phyloP scores from a whole-genome alignment of 805 yeast species.

The Komagataella populi region DNA sequence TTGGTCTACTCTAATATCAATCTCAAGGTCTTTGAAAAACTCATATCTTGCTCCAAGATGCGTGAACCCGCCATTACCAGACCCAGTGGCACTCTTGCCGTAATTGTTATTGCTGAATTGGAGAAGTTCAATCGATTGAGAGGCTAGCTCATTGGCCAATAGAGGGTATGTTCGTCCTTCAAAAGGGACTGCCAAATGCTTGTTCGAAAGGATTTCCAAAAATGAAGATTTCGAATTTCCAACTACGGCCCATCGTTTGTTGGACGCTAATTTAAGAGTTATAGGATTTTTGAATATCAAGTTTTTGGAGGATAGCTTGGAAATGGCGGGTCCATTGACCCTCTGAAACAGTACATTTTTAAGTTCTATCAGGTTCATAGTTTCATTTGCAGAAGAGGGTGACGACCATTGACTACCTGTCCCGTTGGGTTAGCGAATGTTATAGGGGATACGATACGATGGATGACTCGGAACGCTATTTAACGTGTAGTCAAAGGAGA shows the following conservation, averaged over 20 bases:
- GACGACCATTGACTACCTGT: not conserved
- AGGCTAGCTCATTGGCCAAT: conserved; percentile 23
- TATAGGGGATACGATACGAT: too few relatives aligned
- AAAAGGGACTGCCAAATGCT: conserved; percentile 37
- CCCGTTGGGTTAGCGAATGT: not conserved
- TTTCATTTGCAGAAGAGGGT: not conserved
- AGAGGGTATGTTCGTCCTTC: conserved; percentile 42
- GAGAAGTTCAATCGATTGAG: conserved; percentile 27
- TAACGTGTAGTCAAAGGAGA: too few relatives aligned
- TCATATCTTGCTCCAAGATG: conserved; percentile 88
- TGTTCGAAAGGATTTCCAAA: conserved; percentile 38
- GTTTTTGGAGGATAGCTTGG: not conserved
- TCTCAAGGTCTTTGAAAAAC: conserved; percentile 60
- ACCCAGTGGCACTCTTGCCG: conserved; percentile 16
- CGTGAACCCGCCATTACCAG: conserved; percentile 34
- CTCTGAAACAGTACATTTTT: not conserved
- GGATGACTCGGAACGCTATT: too few relatives aligned
- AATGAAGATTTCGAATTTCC: conserved; percentile 20
- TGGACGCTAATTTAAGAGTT: conserved; percentile 20
- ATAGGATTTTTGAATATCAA: conserved; percentile 25
- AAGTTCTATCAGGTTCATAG: not conserved
- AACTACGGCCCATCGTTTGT: conserved; percentile 38
- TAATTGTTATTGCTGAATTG: conserved; percentile 20
- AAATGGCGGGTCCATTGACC: not conserved
- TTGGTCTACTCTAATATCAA: conserved; percentile 56